These are phyloP conservation scores for Parmelia sp. DNA, from an alignment of 495 filamentous ascomycete genomes.

Conservation along the genomic window DNA sequence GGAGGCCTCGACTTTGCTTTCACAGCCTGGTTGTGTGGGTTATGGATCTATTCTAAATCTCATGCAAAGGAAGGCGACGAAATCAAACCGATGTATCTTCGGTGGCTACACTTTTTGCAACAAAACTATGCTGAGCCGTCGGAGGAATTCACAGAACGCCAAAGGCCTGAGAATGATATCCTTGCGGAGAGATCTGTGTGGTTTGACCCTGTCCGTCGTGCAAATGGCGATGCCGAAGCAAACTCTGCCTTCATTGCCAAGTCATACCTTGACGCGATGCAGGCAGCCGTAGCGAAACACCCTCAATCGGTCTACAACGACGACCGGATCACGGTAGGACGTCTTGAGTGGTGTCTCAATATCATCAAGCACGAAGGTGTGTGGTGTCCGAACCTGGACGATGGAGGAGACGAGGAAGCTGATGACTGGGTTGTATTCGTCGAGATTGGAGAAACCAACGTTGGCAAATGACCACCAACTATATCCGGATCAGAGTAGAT, in stretches of 20 bases:
- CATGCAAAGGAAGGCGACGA: background rate
- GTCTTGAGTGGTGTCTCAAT: constrained; percentile 22
- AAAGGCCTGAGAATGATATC: background rate
- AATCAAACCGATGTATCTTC: background rate
- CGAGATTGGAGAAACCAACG: constrained; percentile 3
- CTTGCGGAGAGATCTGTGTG: constrained; percentile 4
- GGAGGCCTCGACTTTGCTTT: constrained; percentile 24
- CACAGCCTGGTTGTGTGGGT: constrained; percentile 25
- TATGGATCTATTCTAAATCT: constrained; percentile 9
- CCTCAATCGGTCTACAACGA: constrained; percentile 23
- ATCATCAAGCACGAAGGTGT: constrained; percentile 23
- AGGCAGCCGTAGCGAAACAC: constrained; percentile 14
- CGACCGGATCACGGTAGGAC: constrained; percentile 6
- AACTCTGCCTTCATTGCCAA: constrained; percentile 9
- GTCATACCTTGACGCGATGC: constrained; percentile 20
- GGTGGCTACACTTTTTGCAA: constrained; percentile 13
- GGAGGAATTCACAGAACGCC: background rate
- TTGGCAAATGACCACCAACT: background rate
- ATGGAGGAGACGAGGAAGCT: constrained; percentile 26
- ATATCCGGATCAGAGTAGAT: background rate
- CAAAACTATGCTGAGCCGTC: constrained; percentile 1
- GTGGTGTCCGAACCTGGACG: constrained; percentile 26
- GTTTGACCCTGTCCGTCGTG: constrained; percentile 12
- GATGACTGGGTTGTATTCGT: constrained; percentile 28
- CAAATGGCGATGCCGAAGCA: constrained; percentile 3